Base-by-base conservation (phyloP, 495 filamentous ascomycete genomes). In the Penicillium parvum region DNA sequence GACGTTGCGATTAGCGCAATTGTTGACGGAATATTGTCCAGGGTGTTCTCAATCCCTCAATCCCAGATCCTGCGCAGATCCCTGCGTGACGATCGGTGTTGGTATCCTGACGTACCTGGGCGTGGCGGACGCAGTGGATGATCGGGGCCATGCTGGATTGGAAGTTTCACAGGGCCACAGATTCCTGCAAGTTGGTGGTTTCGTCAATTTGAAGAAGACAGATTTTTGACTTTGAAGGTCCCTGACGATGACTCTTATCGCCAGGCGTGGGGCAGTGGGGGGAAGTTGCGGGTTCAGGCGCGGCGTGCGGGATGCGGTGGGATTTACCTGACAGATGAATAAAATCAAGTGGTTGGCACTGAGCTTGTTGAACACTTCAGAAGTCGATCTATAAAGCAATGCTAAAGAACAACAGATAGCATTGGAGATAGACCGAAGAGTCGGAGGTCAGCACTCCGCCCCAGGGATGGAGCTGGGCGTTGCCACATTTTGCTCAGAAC, bases 81-180 rank as follows among this genome's bases (percentile, higher is more conserved):
- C 35, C 34, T 28, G 22, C 22, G 17, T 12, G 32, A 26, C 10
- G 16, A 25, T 15, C 8, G 27, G 4, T n/a, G 20, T 30, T 5
- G n/a, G n/a, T 2, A 21, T 29, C 15, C 12, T 7, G 28, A 51
- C 57, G 32, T 62, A 74, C 73, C 59, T 77, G 74, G 36, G 73
- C 74, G 55, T 77, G 74, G 37, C 74, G 74, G 38, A 77, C 69
- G 47, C 65, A 72, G 50, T 77, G 72, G 25, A 77, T 60, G 32
- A 69, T 67, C 0, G 74, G 73, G 22, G 69, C 46, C 69, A 66
- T 66, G 10, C 9, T 52, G 26, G 15, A 29, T 40, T n/a, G 32
- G 34, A 11, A 17, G 7, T 39, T 26, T 5, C 8, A 14, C 27
- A n/a, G 4, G 29, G 16, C 11, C 3, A 11, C 15, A 23, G 4